Base-by-base conservation (phyloP, 495 filamentous ascomycete genomes). In the Neurospora africana region DNA sequence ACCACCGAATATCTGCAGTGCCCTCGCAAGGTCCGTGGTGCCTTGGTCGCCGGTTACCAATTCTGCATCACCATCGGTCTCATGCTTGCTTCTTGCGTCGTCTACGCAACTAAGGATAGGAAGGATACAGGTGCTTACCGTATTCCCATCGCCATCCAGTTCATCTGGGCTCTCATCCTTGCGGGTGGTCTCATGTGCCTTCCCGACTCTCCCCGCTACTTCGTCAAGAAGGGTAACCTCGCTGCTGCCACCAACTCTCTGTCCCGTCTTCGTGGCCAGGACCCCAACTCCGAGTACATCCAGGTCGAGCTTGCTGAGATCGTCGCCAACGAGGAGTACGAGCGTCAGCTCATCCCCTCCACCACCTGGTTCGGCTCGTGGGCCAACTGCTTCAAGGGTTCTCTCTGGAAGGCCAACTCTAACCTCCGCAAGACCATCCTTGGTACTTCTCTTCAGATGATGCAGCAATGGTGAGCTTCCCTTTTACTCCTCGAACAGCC, bases 131-230 rank as follows among this genome's bases (percentile, higher is more conserved):
- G 87, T 72, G 86, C 86, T 9, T 92, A 92, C 85, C 88, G 90
- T 39, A 92, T 93, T 70, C 91, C 91, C 39, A 91, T 92, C 74
- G 88, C 81, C 27, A 78, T 92, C 30, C 91, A 92, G 83, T 87
- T 91, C 77, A 72, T 87, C 40, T 93, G 90, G 90, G 90, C 90
- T 40, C 39, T 91, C 27, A 87, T 92, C 74, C 86, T 92, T 40
- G 88, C 78, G 58, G 80, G 74, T 72, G 91, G 88, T 73, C 84
- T 91, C 43, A 72, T 89, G 72, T 76, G 87, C 72, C 87, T 91
- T 0, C 89, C 93, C 35, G 93, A 96, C 75, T 93, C 93, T 0
- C 93, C 93, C 19, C 90, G 93, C 53, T 96, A 87, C 86, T 87
- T 90, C 73, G 91, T 96, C 81, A 94, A 92, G 84, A 84, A 87